These are phyloP conservation scores for Neurospora crassa DNA, from an alignment of 2,329 filamentous ascomycete species.

Conservation along the genomic window DNA sequence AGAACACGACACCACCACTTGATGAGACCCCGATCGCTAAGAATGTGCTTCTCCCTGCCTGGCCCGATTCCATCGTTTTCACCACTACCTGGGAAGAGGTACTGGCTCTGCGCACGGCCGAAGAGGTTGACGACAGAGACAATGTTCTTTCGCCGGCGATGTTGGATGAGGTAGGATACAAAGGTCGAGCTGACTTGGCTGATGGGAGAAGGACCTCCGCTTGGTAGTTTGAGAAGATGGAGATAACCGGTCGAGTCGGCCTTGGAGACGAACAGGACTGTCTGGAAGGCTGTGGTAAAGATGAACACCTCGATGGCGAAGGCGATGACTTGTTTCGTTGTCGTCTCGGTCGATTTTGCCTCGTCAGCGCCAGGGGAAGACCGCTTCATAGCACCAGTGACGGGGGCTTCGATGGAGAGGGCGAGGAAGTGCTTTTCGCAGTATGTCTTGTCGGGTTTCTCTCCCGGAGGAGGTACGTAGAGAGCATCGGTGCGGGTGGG, in stretches of 20 bases:
- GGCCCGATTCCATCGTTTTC: conserved; percentile 50
- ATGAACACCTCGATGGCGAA: conserved; percentile 82
- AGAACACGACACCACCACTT: conserved; percentile 93
- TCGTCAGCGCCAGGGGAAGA: conserved; percentile 15
- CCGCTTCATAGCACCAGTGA: conserved; percentile 9
- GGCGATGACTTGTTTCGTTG: conserved; percentile 50
- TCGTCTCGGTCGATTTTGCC: conserved; percentile 19
- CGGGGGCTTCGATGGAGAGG: conserved; percentile 33
- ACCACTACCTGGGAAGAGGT: conserved; percentile 86
- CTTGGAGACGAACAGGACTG: conserved; percentile 90
- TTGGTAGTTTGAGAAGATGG: conserved; percentile 52
- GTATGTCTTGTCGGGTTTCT: conserved; percentile 66
- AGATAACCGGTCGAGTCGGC: conserved; percentile 93
- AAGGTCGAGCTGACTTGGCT: conserved; percentile 67
- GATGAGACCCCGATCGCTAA: conserved; percentile 82
- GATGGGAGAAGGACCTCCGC: conserved; percentile 60
- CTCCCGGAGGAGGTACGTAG: conserved; percentile 66
- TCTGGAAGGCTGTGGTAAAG: conserved; percentile 71
- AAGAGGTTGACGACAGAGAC: conserved; percentile 81
- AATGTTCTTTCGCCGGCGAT: conserved; percentile 52
- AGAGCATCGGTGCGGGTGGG: conserved; percentile 66
- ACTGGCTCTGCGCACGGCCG: conserved; percentile 84
- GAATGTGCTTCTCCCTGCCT: conserved; percentile 60
- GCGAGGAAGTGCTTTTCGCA: conserved; percentile 73
- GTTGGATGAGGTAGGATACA: conserved; percentile 61